Base-by-base conservation (phyloP, 2,329 filamentous ascomycete genomes). In the Huntiella omanensis region DNA sequence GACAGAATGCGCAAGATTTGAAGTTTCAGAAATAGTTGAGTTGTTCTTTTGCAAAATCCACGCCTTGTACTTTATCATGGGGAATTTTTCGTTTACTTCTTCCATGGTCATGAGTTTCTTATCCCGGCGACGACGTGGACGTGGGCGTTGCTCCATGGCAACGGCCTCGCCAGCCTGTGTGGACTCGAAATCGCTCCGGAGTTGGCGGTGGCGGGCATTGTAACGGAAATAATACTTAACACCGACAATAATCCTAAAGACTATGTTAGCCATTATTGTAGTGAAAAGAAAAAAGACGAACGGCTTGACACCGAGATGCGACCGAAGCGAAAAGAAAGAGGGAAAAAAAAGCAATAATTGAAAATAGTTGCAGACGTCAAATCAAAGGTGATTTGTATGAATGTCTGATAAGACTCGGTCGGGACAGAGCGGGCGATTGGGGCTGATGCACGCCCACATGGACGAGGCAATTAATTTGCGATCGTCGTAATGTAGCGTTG, bases 21-120 rank as follows among this genome's bases (percentile, higher is more conserved):
- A 7, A 40, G 13, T 19, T 10, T 45, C 19, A 11, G 41, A 15
- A 16, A 11, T 28, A 33, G 56, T 52, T 34, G 55, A 57, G 5
- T 58, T 56, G 4, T 60, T 54, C n/a, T 57, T 59, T 16, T 63
- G 64, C 11, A 70, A 66, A 4, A 91, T 81, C 88, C 91, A 98
- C 45, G 73, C 75, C 67, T 98, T 96, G 72, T 98, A 98, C 63
- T 96, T 96, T 55, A 77, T 79, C 64, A 95, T 76, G 0, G 91
- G 88, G 56, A 98, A 98, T 55, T 92, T 84, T 54, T 92, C 86
- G 59, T 98, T 96, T 52, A 98, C 91, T 63, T 98, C 91, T 51
- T 98, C 91, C 78, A 96, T 95, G 2, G 83, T 83, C 91, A 98
- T 96, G 54, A 98, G 64, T 62, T 95, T 98, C 76, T 98, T 98